These are phyloP conservation scores for Phlebiopsis gigantea DNA, from an alignment of 768 basidiomycete genomes.

Conservation along the genomic window DNA sequence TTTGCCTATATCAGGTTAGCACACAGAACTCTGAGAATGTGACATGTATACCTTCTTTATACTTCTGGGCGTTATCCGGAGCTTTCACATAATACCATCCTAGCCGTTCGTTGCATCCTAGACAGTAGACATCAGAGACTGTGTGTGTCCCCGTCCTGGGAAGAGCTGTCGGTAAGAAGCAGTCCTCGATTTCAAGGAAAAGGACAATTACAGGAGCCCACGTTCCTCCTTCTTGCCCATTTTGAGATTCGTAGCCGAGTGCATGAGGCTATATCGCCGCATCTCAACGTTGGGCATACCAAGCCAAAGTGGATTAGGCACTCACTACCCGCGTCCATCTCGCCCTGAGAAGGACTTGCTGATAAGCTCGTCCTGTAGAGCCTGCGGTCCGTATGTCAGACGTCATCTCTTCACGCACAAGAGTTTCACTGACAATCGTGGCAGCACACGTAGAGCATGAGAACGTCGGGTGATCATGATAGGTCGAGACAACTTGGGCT, in stretches of 20 bases:
- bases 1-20: conserved; percentile 46
- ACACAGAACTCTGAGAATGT: background rate
- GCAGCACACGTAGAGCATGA: conserved; percentile 67
- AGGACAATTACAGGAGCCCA: conserved; percentile 50
- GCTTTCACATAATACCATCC: conserved; percentile 86
- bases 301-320: conserved; percentile 14
- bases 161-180: background rate
- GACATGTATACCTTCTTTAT: conserved; percentile 65
- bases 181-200: too few relatives aligned
- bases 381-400: conserved; percentile 31
- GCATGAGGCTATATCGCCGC: conserved; percentile 50
- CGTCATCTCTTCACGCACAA: too few relatives aligned
- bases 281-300: background rate
- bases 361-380: conserved; percentile 78
- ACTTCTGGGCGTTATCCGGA: conserved; percentile 70
- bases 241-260: conserved; percentile 72
- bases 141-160: conserved; percentile 73
- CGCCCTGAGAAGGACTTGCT: conserved; percentile 82
- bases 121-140: conserved; percentile 75
- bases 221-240: conserved; percentile 72
- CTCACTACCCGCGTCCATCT: conserved; percentile 78
- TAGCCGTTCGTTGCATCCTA: conserved; percentile 72
- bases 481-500: conserved; percentile 55
- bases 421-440: conserved; percentile 48
- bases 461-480: conserved; percentile 61